A percentile compares a stretch with the other conserved stretches of the same genome.
Evolutionary conservation across 75 land plant genomes (phyloP).

Genomic region (Cunninghamia lanceolata): DNA sequence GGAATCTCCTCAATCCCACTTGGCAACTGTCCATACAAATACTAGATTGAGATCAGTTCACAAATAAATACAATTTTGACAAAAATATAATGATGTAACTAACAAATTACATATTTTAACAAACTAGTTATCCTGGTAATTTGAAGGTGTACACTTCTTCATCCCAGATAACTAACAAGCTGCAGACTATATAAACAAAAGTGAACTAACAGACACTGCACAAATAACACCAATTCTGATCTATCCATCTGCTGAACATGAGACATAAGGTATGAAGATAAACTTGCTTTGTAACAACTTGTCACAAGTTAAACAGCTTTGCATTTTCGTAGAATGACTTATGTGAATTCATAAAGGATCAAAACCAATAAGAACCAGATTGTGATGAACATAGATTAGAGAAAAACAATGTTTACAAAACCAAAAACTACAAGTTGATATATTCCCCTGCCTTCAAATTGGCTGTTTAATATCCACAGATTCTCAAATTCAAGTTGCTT

Average conservation of each 20-base stretch:
- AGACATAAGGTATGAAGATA: neutral
- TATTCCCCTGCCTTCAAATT: neutral
- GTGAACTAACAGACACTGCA: neutral
- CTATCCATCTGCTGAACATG: neutral
- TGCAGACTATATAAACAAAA: neutral
- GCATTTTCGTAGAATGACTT: neutral
- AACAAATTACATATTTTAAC: neutral
- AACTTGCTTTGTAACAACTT: neutral
- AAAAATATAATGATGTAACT: neutral
- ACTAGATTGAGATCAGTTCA: neutral
- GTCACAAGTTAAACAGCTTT: neutral
- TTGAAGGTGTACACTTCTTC: neutral
- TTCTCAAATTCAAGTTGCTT: neutral
- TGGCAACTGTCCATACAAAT: constrained; percentile 5
- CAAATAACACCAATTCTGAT: neutral
- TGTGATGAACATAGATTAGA: neutral
- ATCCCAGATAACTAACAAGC: neutral
- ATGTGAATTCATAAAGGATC: neutral
- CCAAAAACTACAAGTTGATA: neutral
- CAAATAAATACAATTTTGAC: neutral
- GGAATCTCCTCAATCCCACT: neutral
- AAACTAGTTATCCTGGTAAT: neutral
- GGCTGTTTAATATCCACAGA: neutral
- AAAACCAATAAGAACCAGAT: neutral
- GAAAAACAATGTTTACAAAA: neutral